A percentile compares a stretch with the other conserved stretches of the same genome.
Conservation (phyloP, 2,329 filamentous ascomycete genomes). For the Geosmithia putterillii region DNA sequence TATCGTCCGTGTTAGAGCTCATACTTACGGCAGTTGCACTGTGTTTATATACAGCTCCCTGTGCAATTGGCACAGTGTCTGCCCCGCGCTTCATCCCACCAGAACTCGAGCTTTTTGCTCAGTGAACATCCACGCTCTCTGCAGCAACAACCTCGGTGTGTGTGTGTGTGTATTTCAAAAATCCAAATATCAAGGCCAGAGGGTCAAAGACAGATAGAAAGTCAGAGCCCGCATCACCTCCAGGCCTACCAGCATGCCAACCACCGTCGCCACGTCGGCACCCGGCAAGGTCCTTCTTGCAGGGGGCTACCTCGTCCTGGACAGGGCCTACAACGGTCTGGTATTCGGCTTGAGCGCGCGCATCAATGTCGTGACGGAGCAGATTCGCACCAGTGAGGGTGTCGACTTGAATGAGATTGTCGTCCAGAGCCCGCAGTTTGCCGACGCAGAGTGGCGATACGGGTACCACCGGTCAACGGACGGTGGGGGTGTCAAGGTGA, state of each 20-base stretch:
- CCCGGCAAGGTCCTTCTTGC: slow-evolving; percentile 93
- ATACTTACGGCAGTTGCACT: no score
- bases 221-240: no score
- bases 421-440: slow-evolving; percentile 86
- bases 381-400: slow-evolving; percentile 46
- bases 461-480: slow-evolving; percentile 58
- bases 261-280: slow-evolving; percentile 60
- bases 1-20: no score
- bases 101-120: no score
- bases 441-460: slow-evolving; percentile 79
- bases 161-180: no score
- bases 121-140: no score
- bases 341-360: slow-evolving; percentile 56
- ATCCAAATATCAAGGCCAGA: no score
- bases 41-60: no score
- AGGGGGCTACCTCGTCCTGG: slow-evolving; percentile 89
- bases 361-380: slow-evolving; percentile 50
- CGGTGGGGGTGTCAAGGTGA: slow-evolving; percentile 69
- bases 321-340: slow-evolving; percentile 70
- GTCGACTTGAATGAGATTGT: slow-evolving; percentile 62
- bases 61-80: no score
- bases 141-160: no score
- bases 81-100: no score
- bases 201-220: no score
- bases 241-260: slow-evolving; percentile 3